Evolutionary conservation across 1,139 yeast genomes (phyloP).

Genomic region (Nakaseomyces delphensis): DNA sequence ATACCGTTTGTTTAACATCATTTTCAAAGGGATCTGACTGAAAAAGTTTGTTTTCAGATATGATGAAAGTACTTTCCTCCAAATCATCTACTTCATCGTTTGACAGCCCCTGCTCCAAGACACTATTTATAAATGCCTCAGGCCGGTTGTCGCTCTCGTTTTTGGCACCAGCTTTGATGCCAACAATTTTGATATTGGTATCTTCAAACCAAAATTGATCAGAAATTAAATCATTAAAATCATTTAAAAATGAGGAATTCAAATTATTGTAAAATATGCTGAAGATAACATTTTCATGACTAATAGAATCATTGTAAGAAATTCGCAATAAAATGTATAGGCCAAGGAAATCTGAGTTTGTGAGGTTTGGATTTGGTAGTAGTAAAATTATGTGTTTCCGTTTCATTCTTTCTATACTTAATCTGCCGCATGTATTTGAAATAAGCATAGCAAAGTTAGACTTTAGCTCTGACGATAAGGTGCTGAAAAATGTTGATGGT

Average conservation of each 20-base stretch:
- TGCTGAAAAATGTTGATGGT: conserved; percentile 21
- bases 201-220: conserved; percentile 20
- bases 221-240: conserved; percentile 12
- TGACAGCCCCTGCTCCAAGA: conserved; percentile 13
- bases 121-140: conserved; percentile 17
- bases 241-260: conserved; percentile 15
- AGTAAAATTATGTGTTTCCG: conserved; percentile 18
- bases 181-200: conserved; percentile 11
- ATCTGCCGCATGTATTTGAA: conserved; percentile 22
- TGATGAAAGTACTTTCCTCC: conserved; percentile 25
- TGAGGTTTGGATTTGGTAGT: conserved; percentile 21
- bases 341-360: conserved; percentile 25
- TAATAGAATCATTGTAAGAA: conserved; percentile 14
- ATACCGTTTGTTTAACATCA: conserved; percentile 18
- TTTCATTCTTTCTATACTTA: conserved; percentile 18
- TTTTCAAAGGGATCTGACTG: conserved; percentile 18
- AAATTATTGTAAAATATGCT: conserved; percentile 20
- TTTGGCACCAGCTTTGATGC: conserved; percentile 11
- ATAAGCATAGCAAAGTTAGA: conserved; percentile 21
- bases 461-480: conserved; percentile 16
- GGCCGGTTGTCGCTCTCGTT: conserved; percentile 7
- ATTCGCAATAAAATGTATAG: conserved; percentile 21
- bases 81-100: conserved; percentile 14
- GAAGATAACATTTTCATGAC: conserved; percentile 12
- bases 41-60: conserved; percentile 20